Base-by-base conservation (phyloP, 805 yeast genomes). In the Kodamaea jinghongensis region DNA sequence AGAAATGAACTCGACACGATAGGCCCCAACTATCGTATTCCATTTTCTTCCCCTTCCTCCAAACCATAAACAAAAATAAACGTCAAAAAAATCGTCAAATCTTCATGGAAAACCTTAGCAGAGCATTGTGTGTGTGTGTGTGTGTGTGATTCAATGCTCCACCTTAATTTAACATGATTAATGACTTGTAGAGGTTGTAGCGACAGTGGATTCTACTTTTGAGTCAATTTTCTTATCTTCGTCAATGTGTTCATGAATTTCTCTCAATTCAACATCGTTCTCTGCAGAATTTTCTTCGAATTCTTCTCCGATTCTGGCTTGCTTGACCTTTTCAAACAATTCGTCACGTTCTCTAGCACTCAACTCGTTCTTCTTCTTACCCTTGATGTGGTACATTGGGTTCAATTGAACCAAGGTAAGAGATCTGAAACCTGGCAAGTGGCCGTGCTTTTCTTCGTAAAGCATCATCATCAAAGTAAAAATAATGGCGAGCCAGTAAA, bases 351-450 rank as follows among this genome's bases (percentile, higher is more conserved):
- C 77, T n/a, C 57, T 75, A 27, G 61, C 59, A 20, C 78, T 56
- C 54, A 82, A 56, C 48, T 79, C 80, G 43, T 72, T 51, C 65
- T 79, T 77, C 71, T 81, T 75, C 75, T 81, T 80, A 51, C 73
- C 73, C 70, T 81, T 85, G 47, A 84, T 61, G 70, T 80, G 74
- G 65, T 81, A 83, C 75, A 80, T 71, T 63, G 91, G 95, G 65
- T 81, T 83, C 63, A 85, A 81, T 52, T 53, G 60, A 58, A 51
- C 73, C 34, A 49, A 36, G 4, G 51, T 50, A 15, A 52, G 27
- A 34, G 31, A 41, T 47, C 44, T 47, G 43, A 36, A 17, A 40
- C 48, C 47, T 11, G 59, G 59, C 49, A 56, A 52, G 48, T 54
- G 60, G 26, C 60, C 60, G 36, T 31, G 36, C 39, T 45, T 53